These are phyloP conservation scores for Syzygium oleosum DNA, from an alignment of 345 rosid species.

Conservation along the genomic window DNA sequence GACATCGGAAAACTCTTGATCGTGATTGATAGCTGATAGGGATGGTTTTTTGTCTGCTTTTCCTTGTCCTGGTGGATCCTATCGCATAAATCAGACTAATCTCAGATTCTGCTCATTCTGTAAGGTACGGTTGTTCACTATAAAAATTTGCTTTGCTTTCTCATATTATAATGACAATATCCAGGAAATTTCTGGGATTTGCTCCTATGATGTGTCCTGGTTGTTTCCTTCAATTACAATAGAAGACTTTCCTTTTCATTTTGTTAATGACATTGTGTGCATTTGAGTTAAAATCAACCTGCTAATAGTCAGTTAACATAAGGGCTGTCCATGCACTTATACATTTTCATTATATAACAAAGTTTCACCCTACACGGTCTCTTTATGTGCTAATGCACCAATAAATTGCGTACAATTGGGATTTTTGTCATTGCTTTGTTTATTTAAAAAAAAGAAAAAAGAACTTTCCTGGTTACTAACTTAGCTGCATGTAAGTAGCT, in stretches of 20 bases:
- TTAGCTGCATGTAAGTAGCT: background rate
- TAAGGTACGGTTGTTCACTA: background rate
- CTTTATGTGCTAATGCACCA: background rate
- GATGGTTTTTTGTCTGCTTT: background rate
- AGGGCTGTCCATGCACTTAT: background rate
- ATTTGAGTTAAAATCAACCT: background rate
- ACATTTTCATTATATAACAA: background rate
- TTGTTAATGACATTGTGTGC: background rate
- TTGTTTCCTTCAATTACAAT: background rate
- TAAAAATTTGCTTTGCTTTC: background rate
- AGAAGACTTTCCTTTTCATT: background rate
- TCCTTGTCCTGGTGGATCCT: background rate
- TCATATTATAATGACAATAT: background rate
- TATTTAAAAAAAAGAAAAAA: no score
- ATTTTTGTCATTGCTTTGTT: background rate
- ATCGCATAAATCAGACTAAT: background rate
- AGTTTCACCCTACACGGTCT: background rate
- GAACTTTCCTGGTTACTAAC: no score
- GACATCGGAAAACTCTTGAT: background rate
- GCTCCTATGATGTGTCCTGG: background rate
- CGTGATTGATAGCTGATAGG: background rate
- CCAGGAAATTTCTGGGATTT: background rate
- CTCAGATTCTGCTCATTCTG: background rate
- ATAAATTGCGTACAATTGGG: background rate
- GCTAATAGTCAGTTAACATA: background rate